Conservation (phyloP, 139 green algal genomes). For the Gonium pectorale region DNA sequence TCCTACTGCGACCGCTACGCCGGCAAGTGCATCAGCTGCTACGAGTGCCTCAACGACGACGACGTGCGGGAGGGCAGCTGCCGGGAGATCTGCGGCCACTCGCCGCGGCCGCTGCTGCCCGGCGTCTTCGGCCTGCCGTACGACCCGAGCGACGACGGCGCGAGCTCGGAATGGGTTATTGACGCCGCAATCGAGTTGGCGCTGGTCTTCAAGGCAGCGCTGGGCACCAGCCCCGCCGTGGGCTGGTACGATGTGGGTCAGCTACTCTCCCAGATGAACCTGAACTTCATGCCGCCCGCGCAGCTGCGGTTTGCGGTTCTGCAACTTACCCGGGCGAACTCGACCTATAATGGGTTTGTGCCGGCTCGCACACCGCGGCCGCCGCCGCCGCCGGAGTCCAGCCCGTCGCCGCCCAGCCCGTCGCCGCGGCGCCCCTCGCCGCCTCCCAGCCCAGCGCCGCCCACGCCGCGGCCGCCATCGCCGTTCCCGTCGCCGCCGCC, state of each 20-base stretch:
- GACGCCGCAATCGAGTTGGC: background rate
- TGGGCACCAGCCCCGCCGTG: background rate
- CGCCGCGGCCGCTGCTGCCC: constrained; percentile 1
- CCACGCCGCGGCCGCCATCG: background rate
- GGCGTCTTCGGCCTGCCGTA: constrained; percentile 1
- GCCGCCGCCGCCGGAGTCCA: background rate
- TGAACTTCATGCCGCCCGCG: background rate
- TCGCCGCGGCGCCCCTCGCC: background rate
- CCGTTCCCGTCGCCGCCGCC: background rate
- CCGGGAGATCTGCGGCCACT: background rate
- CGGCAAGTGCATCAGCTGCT: constrained; percentile 4
- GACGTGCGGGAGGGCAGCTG: constrained; percentile 17
- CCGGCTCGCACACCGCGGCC: background rate
- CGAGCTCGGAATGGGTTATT: constrained; percentile 1
- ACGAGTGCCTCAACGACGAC: constrained; percentile 19
- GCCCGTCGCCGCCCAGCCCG: background rate
- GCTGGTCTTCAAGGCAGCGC: background rate
- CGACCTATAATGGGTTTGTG: constrained; percentile 7
- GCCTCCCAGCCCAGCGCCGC: background rate
- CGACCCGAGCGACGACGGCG: background rate
- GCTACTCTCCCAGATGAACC: background rate
- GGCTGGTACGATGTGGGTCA: constrained; percentile 10
- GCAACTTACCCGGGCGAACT: constrained; percentile 14
- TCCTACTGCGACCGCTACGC: background rate
- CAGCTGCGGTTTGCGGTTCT: constrained; percentile 8